A percentile compares a stretch with the other conserved stretches of the same genome.
Evolutionary conservation across 2,329 filamentous ascomycete genomes (phyloP).

Genomic region (Monilinia vaccinii-corymbosi): DNA sequence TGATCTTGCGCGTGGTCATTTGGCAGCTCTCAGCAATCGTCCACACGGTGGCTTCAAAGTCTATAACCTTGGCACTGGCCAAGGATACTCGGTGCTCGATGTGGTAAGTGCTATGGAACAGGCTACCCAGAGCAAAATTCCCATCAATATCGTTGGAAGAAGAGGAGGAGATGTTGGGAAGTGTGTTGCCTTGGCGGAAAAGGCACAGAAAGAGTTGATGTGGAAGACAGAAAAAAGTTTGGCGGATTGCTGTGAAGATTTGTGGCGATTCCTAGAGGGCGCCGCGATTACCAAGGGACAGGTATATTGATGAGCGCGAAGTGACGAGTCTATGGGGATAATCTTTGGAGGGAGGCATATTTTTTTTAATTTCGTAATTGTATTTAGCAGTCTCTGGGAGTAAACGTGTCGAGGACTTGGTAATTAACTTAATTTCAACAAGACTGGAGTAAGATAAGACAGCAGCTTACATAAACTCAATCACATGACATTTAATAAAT

Average conservation of each 20-base stretch:
- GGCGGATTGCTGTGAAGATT: slow-evolving; percentile 20
- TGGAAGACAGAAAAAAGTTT: slow-evolving; percentile 31
- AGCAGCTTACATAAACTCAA: neutral
- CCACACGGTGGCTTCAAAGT: slow-evolving; percentile 32
- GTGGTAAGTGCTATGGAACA: slow-evolving; percentile 34
- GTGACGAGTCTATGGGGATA: neutral
- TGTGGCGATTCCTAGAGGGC: slow-evolving; percentile 20
- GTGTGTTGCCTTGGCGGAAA: slow-evolving; percentile 35
- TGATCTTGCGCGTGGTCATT: slow-evolving; percentile 55
- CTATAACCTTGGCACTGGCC: slow-evolving; percentile 40
- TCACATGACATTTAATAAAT: neutral
- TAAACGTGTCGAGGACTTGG: neutral
- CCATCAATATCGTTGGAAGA: slow-evolving; percentile 31
- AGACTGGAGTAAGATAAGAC: neutral
- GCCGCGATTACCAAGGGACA: neutral
- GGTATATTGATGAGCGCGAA: neutral
- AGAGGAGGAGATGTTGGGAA: slow-evolving; percentile 36
- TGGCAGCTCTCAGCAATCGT: slow-evolving; percentile 43
- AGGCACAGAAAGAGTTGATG: slow-evolving; percentile 35
- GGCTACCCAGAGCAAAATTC: slow-evolving; percentile 32
- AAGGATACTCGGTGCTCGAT: slow-evolving; percentile 37
- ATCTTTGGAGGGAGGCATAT: neutral
- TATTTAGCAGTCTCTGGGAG: neutral
- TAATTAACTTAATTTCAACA: neutral
- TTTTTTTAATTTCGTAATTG: neutral